Conservation (phyloP, 306 rosid species). For the Prinsepia uniflora region DNA sequence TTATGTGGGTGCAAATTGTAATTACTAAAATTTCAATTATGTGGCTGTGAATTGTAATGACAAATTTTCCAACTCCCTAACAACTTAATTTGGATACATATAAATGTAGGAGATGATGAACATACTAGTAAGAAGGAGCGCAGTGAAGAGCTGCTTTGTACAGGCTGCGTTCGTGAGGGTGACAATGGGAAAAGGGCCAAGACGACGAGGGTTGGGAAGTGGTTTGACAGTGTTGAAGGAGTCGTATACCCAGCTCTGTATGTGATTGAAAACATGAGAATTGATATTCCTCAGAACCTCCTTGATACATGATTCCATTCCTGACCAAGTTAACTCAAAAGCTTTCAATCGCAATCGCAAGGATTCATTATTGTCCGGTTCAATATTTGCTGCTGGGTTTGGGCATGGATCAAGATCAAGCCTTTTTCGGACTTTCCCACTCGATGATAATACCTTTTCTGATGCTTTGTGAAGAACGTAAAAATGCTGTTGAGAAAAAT, state of each 20-base stretch:
- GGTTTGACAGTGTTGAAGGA: slow-evolving; percentile 51
- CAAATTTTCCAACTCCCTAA: background rate
- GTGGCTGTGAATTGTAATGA: background rate
- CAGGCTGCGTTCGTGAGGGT: slow-evolving; percentile 27
- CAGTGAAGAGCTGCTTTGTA: slow-evolving; percentile 48
- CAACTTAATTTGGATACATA: background rate
- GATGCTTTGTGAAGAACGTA: slow-evolving; percentile 72
- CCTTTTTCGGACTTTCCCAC: slow-evolving; percentile 38
- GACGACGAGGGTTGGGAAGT: slow-evolving; percentile 40
- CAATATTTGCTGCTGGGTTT: slow-evolving; percentile 7
- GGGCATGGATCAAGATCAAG: slow-evolving; percentile 47
- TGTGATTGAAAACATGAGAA: slow-evolving; percentile 47
- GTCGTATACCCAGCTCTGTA: slow-evolving; percentile 60
- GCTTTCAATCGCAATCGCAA: slow-evolving; percentile 46
- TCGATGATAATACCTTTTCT: slow-evolving; percentile 7
- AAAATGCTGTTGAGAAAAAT: slow-evolving; percentile 45
- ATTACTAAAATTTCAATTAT: too few species aligned
- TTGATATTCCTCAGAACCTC: slow-evolving; percentile 60
- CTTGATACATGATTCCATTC: slow-evolving; percentile 65
- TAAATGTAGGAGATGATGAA: background rate
- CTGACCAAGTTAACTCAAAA: slow-evolving; percentile 58
- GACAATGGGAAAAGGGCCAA: slow-evolving; percentile 58
- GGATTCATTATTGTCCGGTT: slow-evolving; percentile 25
- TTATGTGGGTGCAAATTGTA: background rate
- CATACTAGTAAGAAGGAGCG: slow-evolving; percentile 74